Evolutionary conservation across 2,329 filamentous ascomycete species (phyloP), one percentile per base, ranked within the genome.

Genomic region (Arthrobotrys entomopaga): DNA sequence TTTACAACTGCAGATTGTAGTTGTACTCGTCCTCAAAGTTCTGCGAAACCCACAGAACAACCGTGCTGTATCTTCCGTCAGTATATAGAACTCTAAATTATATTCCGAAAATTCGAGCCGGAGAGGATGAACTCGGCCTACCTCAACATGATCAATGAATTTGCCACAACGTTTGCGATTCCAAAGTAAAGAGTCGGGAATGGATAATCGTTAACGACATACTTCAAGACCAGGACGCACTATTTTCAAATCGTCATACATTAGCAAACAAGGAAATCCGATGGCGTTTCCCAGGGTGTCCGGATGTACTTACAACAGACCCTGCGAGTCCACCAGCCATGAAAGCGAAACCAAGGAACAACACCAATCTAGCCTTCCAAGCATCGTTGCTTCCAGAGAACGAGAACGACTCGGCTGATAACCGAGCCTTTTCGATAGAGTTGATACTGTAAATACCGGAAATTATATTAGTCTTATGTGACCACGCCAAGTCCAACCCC

Each of bases 1-100:
- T 40, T 75, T 78, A 90, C 76, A 90, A 84, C 57, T 88, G 87
- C 75, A 90, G 82, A 78, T 87, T 90, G 81, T 90, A 90, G 29
- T 88, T 89, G 80, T 90, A 90, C 79, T 90, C 88, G 78, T 90
- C 88, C 80, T 90, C 89, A 82, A 90, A 89, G 79, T 90, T 90
- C 83, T 90, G 89, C 59, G 87, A 88, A 26, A 90, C 84, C 88
- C 88, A 90, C 38, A 90, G 84, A 42, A 90, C 86, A 56, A 87
- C 83, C 24, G 87, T 87, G 79, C 88, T 89, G 77, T 16, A 71
- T n/a, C 10, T 72, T 29, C 20, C 19, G 54, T 61, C 59, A 43
- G 50, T 56, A 16, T 53, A 24, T 19, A 19, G 59, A 19, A 50
- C 40, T 10, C n/a, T 52, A 58, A 49, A 72, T 13, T 42, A 54